Conservation (phyloP, 78 protist species). For the Anaeramoeba flamelloides region DNA sequence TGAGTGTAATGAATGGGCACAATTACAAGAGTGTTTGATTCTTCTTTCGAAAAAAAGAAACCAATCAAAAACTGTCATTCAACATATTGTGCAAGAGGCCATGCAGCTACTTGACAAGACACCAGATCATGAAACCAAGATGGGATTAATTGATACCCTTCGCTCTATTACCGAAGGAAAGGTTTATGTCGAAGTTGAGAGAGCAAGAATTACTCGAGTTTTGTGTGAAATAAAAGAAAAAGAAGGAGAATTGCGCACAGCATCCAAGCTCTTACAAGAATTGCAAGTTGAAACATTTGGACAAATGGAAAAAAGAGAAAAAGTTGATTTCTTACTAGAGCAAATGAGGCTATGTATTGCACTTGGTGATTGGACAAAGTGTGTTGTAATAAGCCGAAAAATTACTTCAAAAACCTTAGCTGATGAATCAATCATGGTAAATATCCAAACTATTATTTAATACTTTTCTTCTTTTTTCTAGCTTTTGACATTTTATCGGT, state of each 20-base stretch:
- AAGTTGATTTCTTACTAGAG: constrained; percentile 51
- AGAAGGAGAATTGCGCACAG: constrained; percentile 43
- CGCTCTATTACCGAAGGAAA: constrained; percentile 22
- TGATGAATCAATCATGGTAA: neutral
- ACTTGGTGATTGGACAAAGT: constrained; percentile 37
- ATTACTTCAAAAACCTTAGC: constrained; percentile 15
- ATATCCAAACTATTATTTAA: constrained; percentile 1
- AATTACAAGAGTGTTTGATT: constrained; percentile 1
- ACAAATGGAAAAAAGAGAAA: constrained; percentile 52
- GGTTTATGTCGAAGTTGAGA: constrained; percentile 55
- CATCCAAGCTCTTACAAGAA: constrained; percentile 46
- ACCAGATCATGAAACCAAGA: neutral
- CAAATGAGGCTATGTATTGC: constrained; percentile 45
- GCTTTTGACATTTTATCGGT: no score
- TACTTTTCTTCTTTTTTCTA: constrained; percentile 38
- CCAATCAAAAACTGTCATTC: constrained; percentile 9
- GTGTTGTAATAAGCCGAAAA: constrained; percentile 37
- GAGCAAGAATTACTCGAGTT: constrained; percentile 45
- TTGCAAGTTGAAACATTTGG: constrained; percentile 62
- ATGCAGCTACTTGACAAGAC: neutral
- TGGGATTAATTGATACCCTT: constrained; percentile 21
- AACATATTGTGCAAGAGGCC: constrained; percentile 18
- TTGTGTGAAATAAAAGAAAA: constrained; percentile 40
- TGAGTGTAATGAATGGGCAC: constrained; percentile 8
- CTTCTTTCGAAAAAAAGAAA: constrained; percentile 20